A percentile compares a stretch with the other conserved stretches of the same genome.
Conservation (phyloP, 805 yeast genomes). For the Saccharomycopsis capsularis region DNA sequence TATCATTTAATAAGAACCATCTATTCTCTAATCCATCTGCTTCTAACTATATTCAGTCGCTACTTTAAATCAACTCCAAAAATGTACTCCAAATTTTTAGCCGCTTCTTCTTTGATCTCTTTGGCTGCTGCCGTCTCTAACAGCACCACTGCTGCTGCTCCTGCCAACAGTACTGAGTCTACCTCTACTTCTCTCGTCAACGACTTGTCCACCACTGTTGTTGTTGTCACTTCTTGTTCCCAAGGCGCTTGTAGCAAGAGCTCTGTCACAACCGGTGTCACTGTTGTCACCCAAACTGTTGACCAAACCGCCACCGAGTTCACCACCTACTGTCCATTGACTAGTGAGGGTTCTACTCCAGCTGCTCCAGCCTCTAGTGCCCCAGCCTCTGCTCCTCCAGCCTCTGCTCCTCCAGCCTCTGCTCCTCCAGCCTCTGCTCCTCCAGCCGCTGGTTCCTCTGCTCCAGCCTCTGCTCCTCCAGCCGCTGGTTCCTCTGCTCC, state of each 20-base stretch:
- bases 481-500: conserved; percentile 23
- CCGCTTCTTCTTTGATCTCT: conserved; percentile 9
- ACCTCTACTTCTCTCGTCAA: conserved; percentile 14
- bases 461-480: conserved; percentile 3
- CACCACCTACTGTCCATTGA: conserved; percentile 32
- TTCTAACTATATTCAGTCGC: too few relatives aligned
- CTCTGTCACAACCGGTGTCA: conserved; percentile 22
- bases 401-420: not conserved
- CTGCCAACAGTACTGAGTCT: conserved; percentile 10
- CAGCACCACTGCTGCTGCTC: conserved; percentile 14
- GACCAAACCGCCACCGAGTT: conserved; percentile 28
- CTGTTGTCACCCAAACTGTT: conserved; percentile 22
- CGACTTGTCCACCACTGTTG: conserved; percentile 20
- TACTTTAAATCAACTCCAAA: too few relatives aligned
- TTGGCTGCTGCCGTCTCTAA: conserved; percentile 11
- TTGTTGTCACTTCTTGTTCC: conserved; percentile 25
- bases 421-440: not conserved
- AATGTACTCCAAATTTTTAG: conserved; percentile 18
- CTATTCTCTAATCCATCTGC: too few relatives aligned
- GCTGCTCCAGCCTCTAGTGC: not conserved
- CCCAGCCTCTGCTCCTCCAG: conserved; percentile 22
- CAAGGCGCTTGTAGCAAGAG: conserved; percentile 14
- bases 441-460: conserved; percentile 15
- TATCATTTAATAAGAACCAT: too few relatives aligned
- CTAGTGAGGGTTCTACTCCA: conserved; percentile 5